These are phyloP conservation scores for Aspergillus alliaceus DNA, from an alignment of 2,329 filamentous ascomycete genomes.

Conservation along the genomic window DNA sequence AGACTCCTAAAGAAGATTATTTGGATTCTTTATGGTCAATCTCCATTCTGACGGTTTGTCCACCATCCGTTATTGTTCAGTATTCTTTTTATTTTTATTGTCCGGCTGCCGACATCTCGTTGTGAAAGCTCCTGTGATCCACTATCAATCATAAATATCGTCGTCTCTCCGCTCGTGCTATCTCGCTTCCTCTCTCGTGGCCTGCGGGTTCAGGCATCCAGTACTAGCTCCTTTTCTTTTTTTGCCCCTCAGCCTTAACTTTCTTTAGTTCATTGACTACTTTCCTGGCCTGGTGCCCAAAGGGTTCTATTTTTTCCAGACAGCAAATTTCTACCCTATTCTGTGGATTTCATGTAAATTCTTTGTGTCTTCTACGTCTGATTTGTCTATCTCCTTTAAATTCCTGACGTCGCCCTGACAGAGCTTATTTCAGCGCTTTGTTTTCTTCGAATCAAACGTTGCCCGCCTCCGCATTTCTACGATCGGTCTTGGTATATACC, in stretches of 20 bases:
- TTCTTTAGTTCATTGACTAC: slow-evolving; percentile 4
- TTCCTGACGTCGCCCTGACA: not conserved
- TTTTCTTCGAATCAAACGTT: not conserved
- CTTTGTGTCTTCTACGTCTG: not conserved
- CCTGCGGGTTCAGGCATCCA: slow-evolving; percentile 7
- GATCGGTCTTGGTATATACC: slow-evolving; percentile 2
- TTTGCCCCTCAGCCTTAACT: slow-evolving; percentile 8
- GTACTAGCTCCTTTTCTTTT: not conserved
- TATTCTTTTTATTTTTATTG: not conserved
- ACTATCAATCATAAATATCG: slow-evolving; percentile 2
- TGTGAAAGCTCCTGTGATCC: not conserved
- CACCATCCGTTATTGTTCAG: not conserved
- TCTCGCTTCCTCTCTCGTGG: not conserved
- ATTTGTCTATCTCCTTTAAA: not conserved
- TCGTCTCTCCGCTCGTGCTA: not conserved
- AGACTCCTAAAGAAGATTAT: not conserved
- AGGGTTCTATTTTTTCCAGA: not conserved
- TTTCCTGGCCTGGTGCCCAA: slow-evolving; percentile 16
- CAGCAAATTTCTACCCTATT: not conserved
- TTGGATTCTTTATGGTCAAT: not conserved
- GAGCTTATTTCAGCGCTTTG: slow-evolving; percentile 4
- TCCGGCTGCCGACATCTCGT: not conserved
- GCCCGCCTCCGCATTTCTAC: not conserved
- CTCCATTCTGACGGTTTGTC: not conserved
- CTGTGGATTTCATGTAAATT: not conserved